Evolutionary conservation across 257 asterid species (phyloP).

Genomic region (Solanum pinnatisectum): DNA sequence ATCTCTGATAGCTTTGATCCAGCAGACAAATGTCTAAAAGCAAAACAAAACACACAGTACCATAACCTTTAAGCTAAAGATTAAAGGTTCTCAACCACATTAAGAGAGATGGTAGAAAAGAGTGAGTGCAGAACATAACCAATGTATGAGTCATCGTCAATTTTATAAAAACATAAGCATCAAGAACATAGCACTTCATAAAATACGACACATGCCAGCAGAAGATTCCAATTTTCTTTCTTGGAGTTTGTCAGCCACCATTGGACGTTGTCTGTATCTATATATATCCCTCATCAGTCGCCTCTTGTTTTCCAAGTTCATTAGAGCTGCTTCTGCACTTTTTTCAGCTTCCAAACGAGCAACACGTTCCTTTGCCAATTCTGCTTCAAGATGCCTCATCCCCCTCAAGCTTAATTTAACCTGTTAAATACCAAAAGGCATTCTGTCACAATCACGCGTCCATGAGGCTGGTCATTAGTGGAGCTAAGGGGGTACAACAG

Average conservation of each 20-base stretch:
- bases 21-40: too few species aligned
- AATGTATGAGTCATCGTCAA: background rate
- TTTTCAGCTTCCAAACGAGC: constrained; percentile 8
- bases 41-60: background rate
- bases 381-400: constrained; percentile 8
- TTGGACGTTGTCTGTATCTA: background rate
- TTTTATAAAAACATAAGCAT: background rate
- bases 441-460: constrained; percentile 40
- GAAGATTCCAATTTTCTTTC: background rate
- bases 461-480: constrained; percentile 1
- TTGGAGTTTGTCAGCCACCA: background rate
- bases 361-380: constrained; percentile 2
- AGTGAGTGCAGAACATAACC: background rate
- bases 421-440: background rate
- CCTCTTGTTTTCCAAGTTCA: background rate
- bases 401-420: constrained; percentile 13
- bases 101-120: background rate
- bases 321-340: constrained; percentile 2
- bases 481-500: background rate
- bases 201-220: background rate
- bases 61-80: background rate
- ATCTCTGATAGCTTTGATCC: too few species aligned
- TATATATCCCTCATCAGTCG: background rate
- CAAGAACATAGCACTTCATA: background rate
- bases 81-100: background rate